Base-by-base conservation (phyloP, 306 rosid genomes). In the Inga oerstediana region DNA sequence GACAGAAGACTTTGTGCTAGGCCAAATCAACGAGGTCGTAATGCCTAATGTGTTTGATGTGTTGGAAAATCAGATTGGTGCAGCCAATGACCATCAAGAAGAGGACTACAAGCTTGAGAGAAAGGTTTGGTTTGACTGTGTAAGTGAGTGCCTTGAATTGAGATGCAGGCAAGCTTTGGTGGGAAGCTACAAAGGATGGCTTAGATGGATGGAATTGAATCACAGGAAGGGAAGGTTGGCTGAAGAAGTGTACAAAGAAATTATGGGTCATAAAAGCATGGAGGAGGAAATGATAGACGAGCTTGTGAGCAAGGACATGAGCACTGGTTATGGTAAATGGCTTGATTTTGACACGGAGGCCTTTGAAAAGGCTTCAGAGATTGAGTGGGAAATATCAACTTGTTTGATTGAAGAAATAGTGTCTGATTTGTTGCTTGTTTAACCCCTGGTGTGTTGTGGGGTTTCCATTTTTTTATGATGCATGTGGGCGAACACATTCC, bases 261-360 rank as follows among this genome's bases (percentile, higher is more conserved):
- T 95, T 61, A 49, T 65, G 74, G 80, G 89, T 64, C 89, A 90
- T 89, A 91, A 81, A 86, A 83, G 76, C 87, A 86, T 84, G 89
- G 93, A 81, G 75, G 99, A 92, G 56, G 74, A 67, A 66, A 84
- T 89, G 93, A 90, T 87, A 67, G 99, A 95, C 85, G 97, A 91
- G 82, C 92, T 93, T 76, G 92, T 95, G 20, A 75, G 51, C 78
- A 93, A 82, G 87, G 96, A 93, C 79, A 95, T 95, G 98, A 93
- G 97, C 90, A 89, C 85, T 41, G 85, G 83, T 64, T 43, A 17
- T 16, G 99, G 98, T 34, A 92, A 84, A 89, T 95, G 99, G 99
- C 84, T 91, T 11, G 88, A 91, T 88, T 91, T 92, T 52, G 87
- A 87, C 45, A 35, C 71, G 34, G 98, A 93, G 85, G 90, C 89